These are phyloP conservation scores for Leccinum barrowsii DNA, from an alignment of 768 basidiomycete genomes.

Conservation along the genomic window DNA sequence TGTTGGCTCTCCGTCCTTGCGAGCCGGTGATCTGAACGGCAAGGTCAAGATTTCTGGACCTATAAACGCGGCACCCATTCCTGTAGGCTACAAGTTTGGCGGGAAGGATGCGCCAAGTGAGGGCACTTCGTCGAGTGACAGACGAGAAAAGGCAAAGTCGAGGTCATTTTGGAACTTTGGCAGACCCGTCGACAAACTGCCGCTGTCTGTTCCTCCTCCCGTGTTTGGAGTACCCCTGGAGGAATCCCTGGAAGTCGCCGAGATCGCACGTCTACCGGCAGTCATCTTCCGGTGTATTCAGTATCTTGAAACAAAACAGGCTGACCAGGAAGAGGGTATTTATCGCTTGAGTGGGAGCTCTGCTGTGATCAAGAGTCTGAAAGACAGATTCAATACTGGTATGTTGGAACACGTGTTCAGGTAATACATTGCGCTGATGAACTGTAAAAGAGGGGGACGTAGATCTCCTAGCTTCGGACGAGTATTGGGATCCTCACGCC, in stretches of 20 bases:
- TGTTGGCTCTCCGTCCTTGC: conserved; percentile 43
- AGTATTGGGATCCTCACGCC: conserved; percentile 97
- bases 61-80: conserved; percentile 79
- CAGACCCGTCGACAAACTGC: conserved; percentile 46
- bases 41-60: conserved; percentile 90
- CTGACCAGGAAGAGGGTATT: conserved; percentile 96
- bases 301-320: conserved; percentile 90
- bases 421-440: conserved; percentile 6
- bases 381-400: conserved; percentile 92
- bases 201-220: conserved; percentile 51
- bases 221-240: conserved; percentile 89
- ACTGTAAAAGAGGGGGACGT: conserved; percentile 83
- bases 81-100: conserved; percentile 88
- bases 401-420: conserved; percentile 24
- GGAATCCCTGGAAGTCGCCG: conserved; percentile 84
- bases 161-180: conserved; percentile 94
- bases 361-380: conserved; percentile 89
- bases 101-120: conserved; percentile 59
- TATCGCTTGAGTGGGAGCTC: conserved; percentile 94
- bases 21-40: conserved; percentile 52
- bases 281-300: conserved; percentile 95
- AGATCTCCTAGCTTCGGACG: conserved; percentile 81
- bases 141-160: conserved; percentile 90
- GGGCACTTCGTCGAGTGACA: conserved; percentile 47
- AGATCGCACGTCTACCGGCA: conserved; percentile 88